Base-by-base conservation (phyloP, 2,329 filamentous ascomycete species). In the Colletotrichum chlorophyti region DNA sequence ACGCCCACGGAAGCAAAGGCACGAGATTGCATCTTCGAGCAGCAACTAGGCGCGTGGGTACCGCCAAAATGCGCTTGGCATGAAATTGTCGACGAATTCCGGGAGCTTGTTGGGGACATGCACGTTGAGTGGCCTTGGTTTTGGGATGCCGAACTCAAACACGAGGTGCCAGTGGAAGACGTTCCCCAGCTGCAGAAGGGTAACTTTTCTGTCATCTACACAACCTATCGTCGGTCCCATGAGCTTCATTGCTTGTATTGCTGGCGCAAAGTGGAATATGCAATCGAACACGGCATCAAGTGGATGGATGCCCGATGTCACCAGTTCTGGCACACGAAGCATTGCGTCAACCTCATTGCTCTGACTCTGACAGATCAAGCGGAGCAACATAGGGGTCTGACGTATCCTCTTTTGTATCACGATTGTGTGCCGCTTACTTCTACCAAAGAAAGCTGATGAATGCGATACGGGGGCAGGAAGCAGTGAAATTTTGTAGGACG, bases 311-410 rank as follows among this genome's bases (percentile, higher is more conserved):
- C 19, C 8, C 29, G 45, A 9, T 37, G 45, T 11, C 45, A 48
- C 32, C 45, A 48, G 45, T 48, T 48, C n/a, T 48, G 45, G 45
- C 45, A 48, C 31, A 48, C 31, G 12, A 48, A 48, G 45, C 45
- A 48, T 12, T 48, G 45, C n/a, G 31, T 48, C 32, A 35, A 29
- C 6, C 31, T 48, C 7, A 14, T 48, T 27, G 45, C 32, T 11
- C 31, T 35, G 23, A 27, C 32, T 0, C 31, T 48, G 45, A 48
- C 23, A 10, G 45, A 12, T 2, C 45, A 27, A n/a, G 45, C n/a
- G 14, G 35, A 38, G 15, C 9, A 38, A 19, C 35, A 38, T 10
- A 3, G 17, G 17, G n/a, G n/a, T n/a, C n/a, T n/a, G n/a, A n/a
- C n/a, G n/a, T n/a, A n/a, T n/a, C n/a, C n/a, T n/a, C n/a, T n/a